Evolutionary conservation across 192 early-diverging fungal genomes (phyloP), one percentile per base, ranked within the genome.

Genomic region (Coemansia sp.): DNA sequence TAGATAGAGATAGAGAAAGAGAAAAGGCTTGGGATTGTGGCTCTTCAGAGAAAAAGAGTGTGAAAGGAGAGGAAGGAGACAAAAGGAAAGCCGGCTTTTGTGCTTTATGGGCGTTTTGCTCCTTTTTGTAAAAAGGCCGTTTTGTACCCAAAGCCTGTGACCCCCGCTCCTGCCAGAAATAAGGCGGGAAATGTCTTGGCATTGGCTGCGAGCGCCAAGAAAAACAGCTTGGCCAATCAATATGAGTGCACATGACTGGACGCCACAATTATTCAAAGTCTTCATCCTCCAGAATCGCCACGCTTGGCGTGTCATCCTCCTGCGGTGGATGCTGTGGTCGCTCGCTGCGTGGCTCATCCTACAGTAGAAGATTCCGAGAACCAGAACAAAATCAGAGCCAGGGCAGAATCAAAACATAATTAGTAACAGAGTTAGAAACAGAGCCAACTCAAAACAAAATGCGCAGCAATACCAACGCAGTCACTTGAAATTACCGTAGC

Each of bases 261-360:
- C 25, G 52, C 52, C 52, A 54, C 52, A 52, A 14, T 6, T 42
- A 44, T n/a, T 31, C 58, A 19, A 31, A 60, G 23, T 60, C 58
- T 23, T 60, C 58, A 21, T 60, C 58, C n/a, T 20, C 58, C 15
- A 60, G 58, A 20, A 60, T 25, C 22, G 21, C 58, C 40, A 23
- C 52, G 52, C 23, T 28, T 21, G 52, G 52, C 52, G 57, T 28
- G 49, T 64, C 71, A 44, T 42, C 38, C 23, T 54, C 14, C 4
- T 52, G 50, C 50, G 2, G 22, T 17, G 19, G 26, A 46, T 20
- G 23, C 40, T 25, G 19, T 25, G 50, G 50, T 6, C 21, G 50
- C 21, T 17, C 9, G 55, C 55, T 57, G 55, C 15, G 15, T 28
- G 50, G 50, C 17, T 20, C 50, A 22, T 52, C 50, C 50, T 52